Evolutionary conservation across 2,329 filamentous ascomycete species (phyloP), one percentile per base, ranked within the genome.

Genomic region (Rhexocercosporidium sp.): DNA sequence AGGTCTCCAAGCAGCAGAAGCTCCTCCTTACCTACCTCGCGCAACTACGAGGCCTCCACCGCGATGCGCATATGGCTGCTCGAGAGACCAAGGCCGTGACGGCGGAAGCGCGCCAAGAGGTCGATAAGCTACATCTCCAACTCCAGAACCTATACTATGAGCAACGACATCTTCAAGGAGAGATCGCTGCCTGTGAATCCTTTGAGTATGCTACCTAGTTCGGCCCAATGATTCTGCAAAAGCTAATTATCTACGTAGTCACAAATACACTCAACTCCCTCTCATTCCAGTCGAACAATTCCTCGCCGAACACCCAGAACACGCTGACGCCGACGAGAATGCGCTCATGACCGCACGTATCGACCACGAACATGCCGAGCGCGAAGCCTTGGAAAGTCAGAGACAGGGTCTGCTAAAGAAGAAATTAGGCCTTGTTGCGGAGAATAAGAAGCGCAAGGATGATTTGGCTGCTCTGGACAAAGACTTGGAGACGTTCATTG

Each of bases 121-220:
- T 98, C 71, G 96, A 99, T 78, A 88, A 90, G 59, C 84, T 99
- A 69, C 94, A 98, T 77, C 85, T 99, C 44, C 92, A 97, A 76
- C 85, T 99, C 64, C 95, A 98, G 80, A 99, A 99, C 76, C 82
- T 99, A 8, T 96, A 96, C 79, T 99, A 99, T 77, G 95, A 99
- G 79, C 94, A 98, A 81, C 86, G 93, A 64, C 94, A 97, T 79
- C 82, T 99, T 64, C 89, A 92, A 71, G 92, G 92, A 59, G 96
- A 99, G 80, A 98, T 99, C 69, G 84, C 88, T 0, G 93, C 92
- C 9, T 98, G 96, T 78, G 92, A 97, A 77, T 91, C 90, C 61
- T 97, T 96, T 75, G 92, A 97, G 93, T 97, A 82, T 69, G 92
- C 25, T 46, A 22, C 16, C 25, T 47, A 12, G 41, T 20, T 3